Evolutionary conservation across 192 early-diverging fungal species (phyloP), one percentile per base, ranked within the genome.

Genomic region (Coemansia sp.): DNA sequence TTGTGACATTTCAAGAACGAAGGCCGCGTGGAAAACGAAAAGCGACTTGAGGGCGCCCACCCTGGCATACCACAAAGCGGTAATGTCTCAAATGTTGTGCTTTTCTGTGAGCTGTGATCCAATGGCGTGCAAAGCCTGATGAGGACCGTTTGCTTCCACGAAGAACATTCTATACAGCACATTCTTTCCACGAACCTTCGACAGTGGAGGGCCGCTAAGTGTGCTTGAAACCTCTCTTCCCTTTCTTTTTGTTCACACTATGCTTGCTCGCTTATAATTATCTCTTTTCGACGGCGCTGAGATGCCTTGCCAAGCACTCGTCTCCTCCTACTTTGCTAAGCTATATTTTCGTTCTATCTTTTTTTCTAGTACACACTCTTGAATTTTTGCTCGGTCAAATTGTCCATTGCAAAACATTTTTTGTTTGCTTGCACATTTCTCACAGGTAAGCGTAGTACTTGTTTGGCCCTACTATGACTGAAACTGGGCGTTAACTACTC

Each of bases 91-190:
- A n/a, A 48, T 21, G 46, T 48, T 48, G 46, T 48, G 46, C 46
- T 48, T 48, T 48, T 48, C 46, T 21, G 19, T 57, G 54, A 35
- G 19, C 46, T 21, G 19, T 57, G 54, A 57, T 57, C 54, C 54
- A 57, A 57, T 57, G 33, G 29, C 31, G 16, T 6, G 54, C 54
- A 33, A 57, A 33, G 51, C 29, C 3, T 54, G 51, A 54, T 54
- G 51, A 31, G 51, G 51, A 54, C 51, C 51, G 29, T 9, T 10
- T 5, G 41, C 31, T 63, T 75, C 73, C 68, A 37, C 46, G 31
- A 16, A 50, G 73, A 69, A 65, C 11, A 37, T 69, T 66, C 73
- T 42, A 54, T 6, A 40, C 42, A 51, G 67, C 29, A 64, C 42
- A 64, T 64, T 64, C 66, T 54, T 54, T 54, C 46, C 46, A 48